phyloP scores from a whole-genome alignment of 305 asterid species.

The Lippia alba region DNA sequence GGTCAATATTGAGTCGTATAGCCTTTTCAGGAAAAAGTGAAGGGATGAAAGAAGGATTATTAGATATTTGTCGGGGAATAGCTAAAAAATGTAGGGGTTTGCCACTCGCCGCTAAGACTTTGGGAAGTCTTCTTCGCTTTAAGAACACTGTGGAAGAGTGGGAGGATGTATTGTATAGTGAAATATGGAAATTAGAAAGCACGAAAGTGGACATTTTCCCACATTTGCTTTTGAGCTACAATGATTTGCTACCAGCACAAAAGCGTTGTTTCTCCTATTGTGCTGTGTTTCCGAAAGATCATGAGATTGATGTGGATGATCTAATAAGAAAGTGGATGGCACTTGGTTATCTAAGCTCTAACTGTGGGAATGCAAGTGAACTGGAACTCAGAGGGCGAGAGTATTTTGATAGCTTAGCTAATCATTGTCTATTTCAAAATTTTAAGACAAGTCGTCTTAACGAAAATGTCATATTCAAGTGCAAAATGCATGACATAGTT shows the following conservation, averaged over 20 bases:
- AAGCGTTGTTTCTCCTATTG: too few species aligned
- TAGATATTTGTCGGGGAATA: neutral
- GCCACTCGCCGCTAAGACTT: neutral
- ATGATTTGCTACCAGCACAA: too few species aligned
- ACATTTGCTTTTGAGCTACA: too few species aligned
- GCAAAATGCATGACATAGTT: neutral
- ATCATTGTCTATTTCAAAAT: conserved; percentile 13
- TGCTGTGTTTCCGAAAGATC: too few species aligned
- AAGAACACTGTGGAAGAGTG: too few species aligned
- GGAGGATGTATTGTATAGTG: too few species aligned
- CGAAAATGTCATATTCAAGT: neutral
- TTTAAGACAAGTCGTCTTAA: neutral
- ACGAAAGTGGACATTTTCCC: too few species aligned
- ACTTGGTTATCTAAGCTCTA: neutral
- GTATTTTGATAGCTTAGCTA: conserved; percentile 7
- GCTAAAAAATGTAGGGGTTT: neutral
- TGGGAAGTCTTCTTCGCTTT: too few species aligned
- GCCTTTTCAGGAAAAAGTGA: neutral
- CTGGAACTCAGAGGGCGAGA: neutral
- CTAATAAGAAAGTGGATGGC: neutral
- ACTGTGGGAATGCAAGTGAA: neutral
- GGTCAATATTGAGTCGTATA: neutral
- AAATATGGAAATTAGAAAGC: too few species aligned
- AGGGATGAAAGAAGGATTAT: neutral
- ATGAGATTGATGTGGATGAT: too few species aligned